A percentile compares a stretch with the other conserved stretches of the same genome.
phyloP scores from a whole-genome alignment of 352 stramenopile genomes.

The Phytophthora citricola region DNA sequence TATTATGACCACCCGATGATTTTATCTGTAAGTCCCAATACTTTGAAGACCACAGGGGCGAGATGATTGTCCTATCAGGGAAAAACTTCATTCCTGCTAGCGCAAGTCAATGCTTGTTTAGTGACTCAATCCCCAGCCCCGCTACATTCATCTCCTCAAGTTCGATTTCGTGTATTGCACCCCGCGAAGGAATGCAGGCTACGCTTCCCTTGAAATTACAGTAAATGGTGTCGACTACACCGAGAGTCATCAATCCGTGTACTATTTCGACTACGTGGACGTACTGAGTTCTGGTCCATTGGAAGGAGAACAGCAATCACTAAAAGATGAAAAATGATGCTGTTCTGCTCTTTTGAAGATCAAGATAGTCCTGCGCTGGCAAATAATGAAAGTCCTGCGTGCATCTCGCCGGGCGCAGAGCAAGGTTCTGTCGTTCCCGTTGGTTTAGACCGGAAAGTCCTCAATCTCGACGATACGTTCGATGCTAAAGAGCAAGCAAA shows the following conservation, averaged over 20 bases:
- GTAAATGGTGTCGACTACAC: constrained; percentile 64
- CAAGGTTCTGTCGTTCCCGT: constrained; percentile 14
- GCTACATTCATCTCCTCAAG: constrained; percentile 36
- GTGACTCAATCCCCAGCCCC: constrained; percentile 18
- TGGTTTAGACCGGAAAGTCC: constrained; percentile 39
- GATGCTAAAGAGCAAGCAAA: constrained; percentile 2
- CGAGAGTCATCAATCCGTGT: constrained; percentile 23
- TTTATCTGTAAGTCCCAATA: constrained; percentile 26
- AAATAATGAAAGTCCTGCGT: constrained; percentile 19
- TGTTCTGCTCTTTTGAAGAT: constrained; percentile 51
- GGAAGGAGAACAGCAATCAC: constrained; percentile 27
- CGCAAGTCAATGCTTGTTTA: constrained; percentile 46
- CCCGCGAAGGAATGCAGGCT: constrained; percentile 31
- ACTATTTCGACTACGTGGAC: constrained; percentile 44
- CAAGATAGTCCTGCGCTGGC: constrained; percentile 30
- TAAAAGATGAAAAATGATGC: constrained; percentile 7
- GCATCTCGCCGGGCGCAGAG: constrained; percentile 21
- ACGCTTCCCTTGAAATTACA: constrained; percentile 45
- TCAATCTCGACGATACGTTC: constrained; percentile 28
- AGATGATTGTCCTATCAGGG: constrained; percentile 40
- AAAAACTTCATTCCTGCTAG: constrained; percentile 38
- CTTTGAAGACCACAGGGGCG: constrained; percentile 30
- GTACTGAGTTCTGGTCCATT: constrained; percentile 29
- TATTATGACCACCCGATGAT: constrained; percentile 38
- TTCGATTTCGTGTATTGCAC: constrained; percentile 38